Evolutionary conservation across 1,284 basidiomycete species (phyloP).

Genomic region (Heliocybe sulcata): DNA sequence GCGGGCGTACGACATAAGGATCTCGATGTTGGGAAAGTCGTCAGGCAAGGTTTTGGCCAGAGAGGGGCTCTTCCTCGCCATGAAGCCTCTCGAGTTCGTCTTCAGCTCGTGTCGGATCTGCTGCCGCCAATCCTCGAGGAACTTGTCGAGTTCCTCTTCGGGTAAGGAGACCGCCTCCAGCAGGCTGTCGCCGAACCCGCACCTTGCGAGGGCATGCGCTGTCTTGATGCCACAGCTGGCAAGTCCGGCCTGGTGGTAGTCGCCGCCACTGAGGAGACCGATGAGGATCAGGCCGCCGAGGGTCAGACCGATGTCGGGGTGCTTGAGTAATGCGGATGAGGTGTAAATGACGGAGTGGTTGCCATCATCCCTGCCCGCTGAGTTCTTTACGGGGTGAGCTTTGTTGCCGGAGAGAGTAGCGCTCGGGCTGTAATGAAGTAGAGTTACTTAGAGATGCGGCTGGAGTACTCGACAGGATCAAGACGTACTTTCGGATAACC

Average conservation of each 20-base stretch:
- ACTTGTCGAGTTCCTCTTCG: constrained; percentile 38
- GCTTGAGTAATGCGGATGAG: constrained; percentile 40
- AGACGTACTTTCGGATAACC: constrained; percentile 77
- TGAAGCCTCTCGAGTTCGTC: constrained; percentile 57
- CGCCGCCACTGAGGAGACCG: constrained; percentile 83
- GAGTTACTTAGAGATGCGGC: constrained; percentile 18
- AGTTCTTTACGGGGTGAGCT: constrained; percentile 50
- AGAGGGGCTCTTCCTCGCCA: constrained; percentile 52
- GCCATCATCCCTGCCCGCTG: constrained; percentile 63
- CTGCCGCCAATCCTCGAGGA: constrained; percentile 58
- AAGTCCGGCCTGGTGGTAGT: constrained; percentile 75
- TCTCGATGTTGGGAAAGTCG: constrained; percentile 58
- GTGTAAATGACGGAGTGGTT: constrained; percentile 68
- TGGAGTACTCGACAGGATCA: constrained; percentile 12
- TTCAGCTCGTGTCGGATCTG: constrained; percentile 62
- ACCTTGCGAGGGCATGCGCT: constrained; percentile 61
- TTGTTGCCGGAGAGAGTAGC: constrained; percentile 67
- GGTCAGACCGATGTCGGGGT: constrained; percentile 54
- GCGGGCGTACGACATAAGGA: constrained; percentile 69
- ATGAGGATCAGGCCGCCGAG: constrained; percentile 79
- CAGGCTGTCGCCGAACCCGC: constrained; percentile 66
- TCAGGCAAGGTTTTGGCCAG: constrained; percentile 56
- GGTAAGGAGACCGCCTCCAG: constrained; percentile 48
- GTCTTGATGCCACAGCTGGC: constrained; percentile 54
- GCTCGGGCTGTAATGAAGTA: constrained; percentile 47